Evolutionary conservation across 2,329 filamentous ascomycete genomes (phyloP), one percentile per base, ranked within the genome.

Genomic region (Talaromyces sp.): DNA sequence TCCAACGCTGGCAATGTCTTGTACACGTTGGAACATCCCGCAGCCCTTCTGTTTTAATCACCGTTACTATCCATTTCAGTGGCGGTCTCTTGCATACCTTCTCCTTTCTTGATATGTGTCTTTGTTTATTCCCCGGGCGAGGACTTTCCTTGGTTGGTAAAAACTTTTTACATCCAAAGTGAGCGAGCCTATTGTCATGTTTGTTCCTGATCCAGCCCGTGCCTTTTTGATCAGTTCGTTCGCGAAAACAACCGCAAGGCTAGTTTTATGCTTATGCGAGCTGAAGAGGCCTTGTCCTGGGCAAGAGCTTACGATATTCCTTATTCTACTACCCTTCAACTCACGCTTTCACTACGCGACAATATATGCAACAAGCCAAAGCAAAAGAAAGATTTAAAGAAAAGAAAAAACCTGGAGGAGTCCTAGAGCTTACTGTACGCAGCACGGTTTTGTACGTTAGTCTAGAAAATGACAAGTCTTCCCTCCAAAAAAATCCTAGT

Each of bases 401-500:
- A 64, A 59, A 62, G 58, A 60, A 66, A 65, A 67, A 69, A 62
- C 29, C 58, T 63, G 58, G 69, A 71, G 70, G 70, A 68, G 65
- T 63, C 64, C 63, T 65, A 56, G 68, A 64, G 67, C 62, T 46
- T 17, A 17, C 35, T 62, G 53, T 55, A 38, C 31, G 13, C 8
- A 17, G 31, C 14, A 38, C 43, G 38, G 29, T 35, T 59, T 59
- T 58, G 55, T 51, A 56, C 55, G 19, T 57, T 66, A 68, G 66
- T 67, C 65, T 69, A 66, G 66, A 70, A 70, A 71, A 67, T 71
- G 68, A 65, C 64, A 71, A 69, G 51, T 26, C 63, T 32, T 67
- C 65, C 69, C 69, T 71, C 66, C 60, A 59, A 35, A 62, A 60
- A n/a, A 6, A 35, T 26, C 24, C 10, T 43, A 35, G 32, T 49